Base-by-base conservation (phyloP, 108 stramenopile species). In the Fistulifera solaris region DNA sequence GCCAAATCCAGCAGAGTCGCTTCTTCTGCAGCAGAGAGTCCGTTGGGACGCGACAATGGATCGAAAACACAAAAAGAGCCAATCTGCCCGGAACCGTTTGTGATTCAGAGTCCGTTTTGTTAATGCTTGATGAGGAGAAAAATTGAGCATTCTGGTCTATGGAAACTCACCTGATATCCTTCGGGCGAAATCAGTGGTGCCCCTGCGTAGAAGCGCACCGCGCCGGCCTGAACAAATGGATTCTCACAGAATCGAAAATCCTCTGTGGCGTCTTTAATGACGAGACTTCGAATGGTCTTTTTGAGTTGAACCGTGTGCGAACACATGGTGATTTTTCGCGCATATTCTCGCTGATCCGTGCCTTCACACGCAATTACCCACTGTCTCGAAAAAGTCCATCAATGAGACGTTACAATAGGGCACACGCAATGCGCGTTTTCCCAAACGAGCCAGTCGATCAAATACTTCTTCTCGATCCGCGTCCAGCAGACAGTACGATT, bases 1-100 rank as follows among this genome's bases (percentile, higher is more conserved):
- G 73, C 54, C n/a, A 89, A 56, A 52, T 89, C 87, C 22, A 68
- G 54, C 24, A 89, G 56, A 49, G 71, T 81, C 49, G 82, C 80
- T 44, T 89, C 79, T 38, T 77, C 76, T 14, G 58, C 65, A 3
- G 73, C 45, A 35, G 52, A 67, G 17, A 88, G 54, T 25, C 82
- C 82, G 1, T 78, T 42, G 0, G 77, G 79, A n/a, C 73, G 56
- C 11, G 78, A 59, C 54, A 81, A 78, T 53, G 54, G 66, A 65
- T 88, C 88, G 56, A 94, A 83, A 17, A 88, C 68, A 54, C 92
- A 94, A 40, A 93, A 72, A 18, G 87, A 86, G 0, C 92, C 92
- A 0, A 89, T 40, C 28, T 79, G 17, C 31, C 38, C 5, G 8
- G 8, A 35, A n/a, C n/a, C n/a, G n/a, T n/a, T n/a, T n/a, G n/a